Base-by-base conservation (phyloP, 768 basidiomycete genomes). In the Tylopilus balloui region DNA sequence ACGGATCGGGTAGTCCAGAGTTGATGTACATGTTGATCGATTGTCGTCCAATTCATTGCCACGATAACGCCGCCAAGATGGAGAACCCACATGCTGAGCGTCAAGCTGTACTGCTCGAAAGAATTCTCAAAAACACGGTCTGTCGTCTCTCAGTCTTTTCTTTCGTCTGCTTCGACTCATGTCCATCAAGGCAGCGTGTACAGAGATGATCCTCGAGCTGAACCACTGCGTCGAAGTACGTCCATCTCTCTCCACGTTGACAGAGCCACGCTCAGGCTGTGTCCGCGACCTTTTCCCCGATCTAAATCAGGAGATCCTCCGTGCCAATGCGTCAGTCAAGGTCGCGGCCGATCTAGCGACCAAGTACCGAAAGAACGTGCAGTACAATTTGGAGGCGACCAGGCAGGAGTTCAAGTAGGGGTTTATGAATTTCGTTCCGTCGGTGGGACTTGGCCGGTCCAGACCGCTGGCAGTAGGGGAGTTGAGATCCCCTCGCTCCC, bases 61-160 rank as follows among this genome's bases (percentile, higher is more conserved):
- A 37, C 51, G 3, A 47, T 37, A 48, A 52, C 48, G 15, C 42
- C 24, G 21, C 44, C 49, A 42, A 45, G 47, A 95, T 96, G 93
- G 92, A 96, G 70, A 95, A 95, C 66, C 93, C 93, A 19, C 92
- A 97, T 58, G 89, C 90, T 43, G 92, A 94, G 68, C 78, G 88
- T 36, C 93, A 97, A 64, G 91, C 89, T 27, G 84, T 93, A 39
- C 78, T 95, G 17, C 77, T 96, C 3, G 90, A 95, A 57, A 80
- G 93, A 23, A 93, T 97, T 59, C 72, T 92, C 21, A 94, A 93
- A 71, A 95, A 91, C 56, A 81, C 88, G 6, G 92, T 92, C 53
- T 54, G 84, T 73, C 12, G 9, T 34, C 35, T 34, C 23, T 13
- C 11, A 1, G 11, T 36, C 19, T 19, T 27, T 1, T 19, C 31